Evolutionary conservation across 2,329 filamentous ascomycete species (phyloP).

Genomic region (Neofusicoccum sp.): DNA sequence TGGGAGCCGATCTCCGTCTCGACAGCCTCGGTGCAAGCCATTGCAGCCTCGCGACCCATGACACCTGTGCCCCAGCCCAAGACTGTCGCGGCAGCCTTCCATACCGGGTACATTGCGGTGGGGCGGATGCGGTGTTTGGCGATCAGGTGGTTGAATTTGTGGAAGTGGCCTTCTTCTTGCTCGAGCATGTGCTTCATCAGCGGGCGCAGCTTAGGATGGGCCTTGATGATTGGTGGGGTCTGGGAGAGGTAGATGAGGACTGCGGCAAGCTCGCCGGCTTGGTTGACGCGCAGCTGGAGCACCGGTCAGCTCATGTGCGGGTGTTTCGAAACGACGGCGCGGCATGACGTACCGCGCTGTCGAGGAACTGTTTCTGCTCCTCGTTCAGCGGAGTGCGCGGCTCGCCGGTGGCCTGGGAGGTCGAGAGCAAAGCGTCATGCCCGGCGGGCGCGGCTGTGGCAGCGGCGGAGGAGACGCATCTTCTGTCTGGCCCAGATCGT

Average conservation of each 20-base stretch:
- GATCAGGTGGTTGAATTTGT: constrained; percentile 79
- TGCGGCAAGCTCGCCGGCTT: constrained; percentile 95
- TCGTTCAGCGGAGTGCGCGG: constrained; percentile 26
- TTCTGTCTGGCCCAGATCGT: not conserved
- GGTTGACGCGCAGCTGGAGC: constrained; percentile 80
- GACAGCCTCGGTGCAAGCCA: constrained; percentile 98
- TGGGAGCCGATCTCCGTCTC: constrained; percentile 97
- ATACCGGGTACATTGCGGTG: constrained; percentile 87
- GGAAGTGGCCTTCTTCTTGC: constrained; percentile 85
- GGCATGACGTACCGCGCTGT: constrained; percentile 29
- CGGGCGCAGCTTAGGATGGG: constrained; percentile 82
- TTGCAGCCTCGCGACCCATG: constrained; percentile 88
- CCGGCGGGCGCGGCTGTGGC: not conserved
- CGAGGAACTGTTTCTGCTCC: constrained; percentile 37
- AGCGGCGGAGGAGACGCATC: constrained; percentile 11
- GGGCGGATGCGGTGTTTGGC: constrained; percentile 86
- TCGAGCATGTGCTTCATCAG: constrained; percentile 98
- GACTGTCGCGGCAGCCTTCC: constrained; percentile 75
- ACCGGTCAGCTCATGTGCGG: not conserved
- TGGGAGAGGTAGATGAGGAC: constrained; percentile 92
- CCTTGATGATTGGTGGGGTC: constrained; percentile 73
- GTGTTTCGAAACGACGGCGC: not conserved
- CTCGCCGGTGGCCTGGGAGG: not conserved
- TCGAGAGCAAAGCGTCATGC: not conserved
- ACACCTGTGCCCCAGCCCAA: constrained; percentile 88